Evolutionary conservation across 2,329 filamentous ascomycete genomes (phyloP), one percentile per base, ranked within the genome.

Genomic region (Aureobasidium namibiae): DNA sequence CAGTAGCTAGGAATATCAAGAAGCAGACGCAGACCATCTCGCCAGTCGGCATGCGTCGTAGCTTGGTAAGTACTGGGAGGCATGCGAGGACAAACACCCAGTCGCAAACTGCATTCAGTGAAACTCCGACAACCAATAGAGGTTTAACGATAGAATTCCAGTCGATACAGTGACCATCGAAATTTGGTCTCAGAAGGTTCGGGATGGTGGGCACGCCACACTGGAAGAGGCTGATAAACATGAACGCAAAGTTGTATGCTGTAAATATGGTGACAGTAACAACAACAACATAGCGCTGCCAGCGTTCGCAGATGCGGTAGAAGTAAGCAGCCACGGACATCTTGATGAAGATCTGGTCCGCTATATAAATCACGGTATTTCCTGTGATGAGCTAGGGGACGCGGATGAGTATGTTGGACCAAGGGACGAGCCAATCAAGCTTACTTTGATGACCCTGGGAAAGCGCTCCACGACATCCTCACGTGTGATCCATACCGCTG

Each of bases 311-410:
- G 18, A 61, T 52, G 9, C 60, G 56, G 4, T 45, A 53, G 26
- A 60, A 60, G 60, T 56, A 61, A 3, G 46, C 45, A 26, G 46
- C 56, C 2, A 61, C 26, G 10, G 60, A 58, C 14, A 61, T 26
- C 26, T 61, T 61, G 41, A 60, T 59, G 23, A 56, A 48, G 13
- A 60, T 31, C 23, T 60, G 60, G 24, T 61, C 60, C 23, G 52
- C 36, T 21, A 60, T 41, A 29, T 38, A 61, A 4, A 57, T 48
- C 21, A 61, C 13, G 11, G 36, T 61, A 23, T n/a, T 42, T 1
- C 34, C 60, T 14, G 60, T 24, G 11, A 39, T 52, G 3, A 59
- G 38, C 60, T 61, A n/a, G n/a, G n/a, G n/a, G n/a, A 21, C 5
- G 9, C 42, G 3, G 10, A 26, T 54, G 24, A 54, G 38, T n/a